Base-by-base conservation (phyloP, 2,329 filamentous ascomycete species). In the Cladophialophora chaetospira region DNA sequence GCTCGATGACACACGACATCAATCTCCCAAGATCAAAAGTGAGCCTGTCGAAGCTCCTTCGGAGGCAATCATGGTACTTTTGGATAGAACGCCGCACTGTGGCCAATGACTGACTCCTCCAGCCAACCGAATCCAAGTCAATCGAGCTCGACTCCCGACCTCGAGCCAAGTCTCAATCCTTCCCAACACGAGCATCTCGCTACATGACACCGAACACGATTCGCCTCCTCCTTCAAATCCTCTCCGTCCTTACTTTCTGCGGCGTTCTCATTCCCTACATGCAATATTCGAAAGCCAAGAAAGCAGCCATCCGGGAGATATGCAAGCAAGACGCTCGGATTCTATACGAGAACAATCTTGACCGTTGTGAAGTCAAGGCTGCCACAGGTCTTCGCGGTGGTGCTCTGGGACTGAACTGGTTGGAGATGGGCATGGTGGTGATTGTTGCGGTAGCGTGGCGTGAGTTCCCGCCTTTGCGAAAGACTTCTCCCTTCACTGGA, bases 281-380 rank as follows among this genome's bases (percentile, higher is more conserved):
- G 17, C 25, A 36, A 28, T 50, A 57, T 13, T 19, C 49, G 15
- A 38, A 45, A n/a, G n/a, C 19, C 23, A 50, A 57, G 15, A 56
- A 53, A 33, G 17, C 42, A 3, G 17, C 3, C 26, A 9, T n/a
- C 19, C 40, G 50, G 15, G 53, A 57, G 26, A 40, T 40, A 6
- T 61, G 58, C 46, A 57, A 53, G 25, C 17, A 21, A 26, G 25
- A 36, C 31, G 54, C 50, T 5, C 29, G 47, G 15, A 48, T 6
- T 13, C 25, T 50, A 11, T 61, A 52, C 45, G 23, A 61, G 28
- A 55, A 43, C 11, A 52, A 44, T 31, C 58, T 61, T 21, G 45
- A 29, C 25, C 23, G 36, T 36, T 61, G 58, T 28, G 45, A 55
- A 17, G 36, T 26, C 21, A 44, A 25, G 23, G 40, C 51, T 5